Evolutionary conservation across 768 basidiomycete genomes (phyloP).

Genomic region (Pleurotus tuoliensis): DNA sequence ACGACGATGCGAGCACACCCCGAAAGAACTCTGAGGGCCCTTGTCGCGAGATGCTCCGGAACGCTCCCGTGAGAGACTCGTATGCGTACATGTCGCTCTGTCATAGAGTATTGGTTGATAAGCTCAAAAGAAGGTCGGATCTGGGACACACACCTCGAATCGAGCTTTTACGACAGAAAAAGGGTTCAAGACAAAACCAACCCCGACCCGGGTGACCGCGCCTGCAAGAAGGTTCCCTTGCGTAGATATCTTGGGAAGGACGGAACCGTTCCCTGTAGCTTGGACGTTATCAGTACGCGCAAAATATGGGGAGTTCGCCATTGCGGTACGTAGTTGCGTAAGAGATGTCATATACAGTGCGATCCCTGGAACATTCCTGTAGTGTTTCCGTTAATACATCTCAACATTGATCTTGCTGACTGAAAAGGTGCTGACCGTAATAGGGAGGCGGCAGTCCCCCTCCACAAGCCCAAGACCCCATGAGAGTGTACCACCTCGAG

Average conservation of each 20-base stretch:
- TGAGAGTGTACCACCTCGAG: constrained; percentile 56
- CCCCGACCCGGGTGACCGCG: constrained; percentile 71
- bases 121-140: background rate
- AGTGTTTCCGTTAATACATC: constrained; percentile 5
- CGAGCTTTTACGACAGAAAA: constrained; percentile 90
- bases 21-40: constrained; percentile 82
- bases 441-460: constrained; percentile 81
- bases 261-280: constrained; percentile 34
- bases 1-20: constrained; percentile 81
- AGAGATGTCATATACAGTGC: constrained; percentile 88
- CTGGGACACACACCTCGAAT: constrained; percentile 64
- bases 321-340: constrained; percentile 71
- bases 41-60: constrained; percentile 56
- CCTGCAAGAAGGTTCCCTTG: constrained; percentile 86
- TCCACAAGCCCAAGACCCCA: constrained; percentile 78
- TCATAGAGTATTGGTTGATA: background rate
- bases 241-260: constrained; percentile 65
- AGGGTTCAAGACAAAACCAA: constrained; percentile 86
- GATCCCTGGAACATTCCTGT: constrained; percentile 89
- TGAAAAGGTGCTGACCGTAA: constrained; percentile 44
- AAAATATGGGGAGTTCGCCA: constrained; percentile 76
- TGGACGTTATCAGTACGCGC: constrained; percentile 26
- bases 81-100: constrained; percentile 81
- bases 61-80: constrained; percentile 52
- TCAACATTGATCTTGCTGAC: background rate